These are phyloP conservation scores for Boeremia lycopersici DNA, from an alignment of 2,329 filamentous ascomycete genomes.

Conservation along the genomic window DNA sequence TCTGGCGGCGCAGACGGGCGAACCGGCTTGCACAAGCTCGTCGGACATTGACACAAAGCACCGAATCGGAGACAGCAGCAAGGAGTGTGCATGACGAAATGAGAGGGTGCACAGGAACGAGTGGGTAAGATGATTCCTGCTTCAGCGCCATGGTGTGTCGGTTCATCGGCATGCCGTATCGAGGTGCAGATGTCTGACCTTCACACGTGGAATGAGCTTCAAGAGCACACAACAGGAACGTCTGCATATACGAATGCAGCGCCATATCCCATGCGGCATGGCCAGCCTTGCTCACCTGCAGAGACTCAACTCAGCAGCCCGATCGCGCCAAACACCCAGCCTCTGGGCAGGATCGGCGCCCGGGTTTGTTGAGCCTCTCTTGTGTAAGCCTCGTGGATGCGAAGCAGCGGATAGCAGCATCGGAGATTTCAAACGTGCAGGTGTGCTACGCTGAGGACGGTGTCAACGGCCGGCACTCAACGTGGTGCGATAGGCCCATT, in stretches of 20 bases:
- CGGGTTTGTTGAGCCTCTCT: constrained; percentile 12
- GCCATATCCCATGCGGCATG: constrained; percentile 14
- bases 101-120: constrained; percentile 34
- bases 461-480: constrained; percentile 6
- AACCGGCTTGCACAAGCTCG: constrained; percentile 13
- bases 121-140: constrained; percentile 24
- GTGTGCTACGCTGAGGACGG: constrained; percentile 3
- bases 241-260: constrained; percentile 23
- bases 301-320: neutral
- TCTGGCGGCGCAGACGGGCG: constrained; percentile 13
- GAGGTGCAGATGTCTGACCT: constrained; percentile 18
- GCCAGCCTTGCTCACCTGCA: neutral
- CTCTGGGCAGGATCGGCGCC: neutral
- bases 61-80: constrained; percentile 22
- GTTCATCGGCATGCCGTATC: constrained; percentile 25
- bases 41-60: constrained; percentile 17
- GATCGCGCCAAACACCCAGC: neutral
- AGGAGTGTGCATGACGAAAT: constrained; percentile 30
- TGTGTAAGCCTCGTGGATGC: constrained; percentile 14
- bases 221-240: constrained; percentile 31
- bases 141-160: constrained; percentile 21
- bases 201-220: constrained; percentile 39
- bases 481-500: constrained; percentile 27
- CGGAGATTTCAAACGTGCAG: constrained; percentile 8
- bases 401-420: constrained; percentile 17